Base-by-base conservation (phyloP, 73 alveolate genomes). In the Paramecium tetraurelia region DNA sequence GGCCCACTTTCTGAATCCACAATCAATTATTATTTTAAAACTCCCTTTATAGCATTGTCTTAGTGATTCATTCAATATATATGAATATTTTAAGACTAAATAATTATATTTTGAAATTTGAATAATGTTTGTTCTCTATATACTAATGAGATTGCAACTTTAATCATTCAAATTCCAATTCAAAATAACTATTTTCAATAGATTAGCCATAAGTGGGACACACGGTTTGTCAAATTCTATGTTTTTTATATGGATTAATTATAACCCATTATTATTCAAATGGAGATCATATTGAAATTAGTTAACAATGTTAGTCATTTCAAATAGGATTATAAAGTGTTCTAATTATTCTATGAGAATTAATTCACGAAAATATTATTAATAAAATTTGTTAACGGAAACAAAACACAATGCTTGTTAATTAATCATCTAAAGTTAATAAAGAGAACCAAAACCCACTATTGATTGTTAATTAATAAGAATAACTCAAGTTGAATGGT, bases 1-100 rank as follows among this genome's bases (percentile, higher is more conserved):
- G 92, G 94, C 10, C 97, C 97, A 77, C 85, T 53, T 35, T 92
- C 96, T 53, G 87, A 36, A 71, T 94, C 98, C 43, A 92, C 89
- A 41, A 76, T 76, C 48, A 76, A 31, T 41, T 36, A 40, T 41
- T 76, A 76, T 41, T 76, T 76, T 4, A 40, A 21, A 24, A 76
- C 70, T 29, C 85, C 85, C 46, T 33, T 27, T 10, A 70, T 22
- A 12, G 85, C 57, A 70, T 70, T 70, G 31, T 70, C 85, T 70
- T 70, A 70, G 31, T 70, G 46, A 70, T 70, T 70, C 85, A 70
- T 70, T 12, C 11, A 48, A 48, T 48, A 48, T 48, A 48, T 44
- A 44, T 11, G 1, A 12, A 48, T 40, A 40, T 40, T 40, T 40
- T 40, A 48, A 14, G 59, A 48, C 59, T 48, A 48, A 48, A 48